Evolutionary conservation across 2,329 filamentous ascomycete species (phyloP), one percentile per base, ranked within the genome.

Genomic region (Paraconiothyrium brasiliense): DNA sequence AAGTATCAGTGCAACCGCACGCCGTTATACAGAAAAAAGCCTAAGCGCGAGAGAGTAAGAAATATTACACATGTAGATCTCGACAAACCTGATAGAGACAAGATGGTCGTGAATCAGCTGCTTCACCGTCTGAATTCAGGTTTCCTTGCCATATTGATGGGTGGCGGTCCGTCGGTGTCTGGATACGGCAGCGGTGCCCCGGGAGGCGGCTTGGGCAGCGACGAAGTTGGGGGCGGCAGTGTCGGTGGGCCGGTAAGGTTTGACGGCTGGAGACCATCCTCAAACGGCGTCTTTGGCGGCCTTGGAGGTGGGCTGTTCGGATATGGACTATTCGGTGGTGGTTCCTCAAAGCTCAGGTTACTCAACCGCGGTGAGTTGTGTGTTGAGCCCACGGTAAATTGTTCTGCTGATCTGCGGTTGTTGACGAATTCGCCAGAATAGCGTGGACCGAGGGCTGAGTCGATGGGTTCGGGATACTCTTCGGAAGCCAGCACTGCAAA

Each of bases 101-200:
- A 14, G 24, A 10, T 22, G 24, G 20, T 46, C 24, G 22, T 44
- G n/a, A 39, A 32, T 32, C 4, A 27, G 20, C 4, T 8, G 20
- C 9, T 43, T 64, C 56, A 75, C 30, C 72, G 67, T 48, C 67
- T 67, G 39, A 71, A 92, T 52, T 91, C 90, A 0, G 94, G 94
- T 78, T 97, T 97, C 68, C 90, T 88, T 48, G 91, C 89, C 85
- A 93, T 91, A 71, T 97, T 96, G 7, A 87, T 84, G 3, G 94
- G 94, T 20, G 94, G 94, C 32, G 91, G 90, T 30, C 90, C 91
- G 71, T 96, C 91, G 49, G 89, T 89, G 51, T 92, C 80, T 0
- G 94, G 94, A 76, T 97, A 97, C 0, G 93, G 93, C 37, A 92
- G 84, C 9, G 82, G 76, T 0, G 72, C 70, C 4, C 75, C 75